phyloP scores from a whole-genome alignment of 495 filamentous ascomycete species.

The Elasticomyces elasticus region DNA sequence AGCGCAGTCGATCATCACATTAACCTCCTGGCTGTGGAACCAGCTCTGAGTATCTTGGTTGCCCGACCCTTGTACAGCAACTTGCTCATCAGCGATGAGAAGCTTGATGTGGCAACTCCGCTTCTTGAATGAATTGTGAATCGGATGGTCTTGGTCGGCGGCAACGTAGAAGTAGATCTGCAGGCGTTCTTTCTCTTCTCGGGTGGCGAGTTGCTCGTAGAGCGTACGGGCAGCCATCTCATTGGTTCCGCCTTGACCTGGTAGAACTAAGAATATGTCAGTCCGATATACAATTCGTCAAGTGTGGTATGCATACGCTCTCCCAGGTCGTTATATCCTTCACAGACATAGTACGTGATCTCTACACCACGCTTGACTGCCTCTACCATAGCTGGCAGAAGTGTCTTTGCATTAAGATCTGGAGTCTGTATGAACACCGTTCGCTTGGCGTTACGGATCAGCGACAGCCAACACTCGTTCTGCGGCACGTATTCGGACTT shows the following conservation, averaged over 20 bases:
- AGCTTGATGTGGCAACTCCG: slow-evolving; percentile 57
- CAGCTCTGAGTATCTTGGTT: slow-evolving; percentile 78
- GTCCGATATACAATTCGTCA: too few species aligned
- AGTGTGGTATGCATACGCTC: too few species aligned
- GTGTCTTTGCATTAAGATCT: slow-evolving; percentile 60
- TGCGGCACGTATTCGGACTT: slow-evolving; percentile 53
- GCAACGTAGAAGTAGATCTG: slow-evolving; percentile 58
- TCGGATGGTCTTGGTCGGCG: slow-evolving; percentile 58
- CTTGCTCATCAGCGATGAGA: slow-evolving; percentile 56
- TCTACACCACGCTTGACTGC: slow-evolving; percentile 57
- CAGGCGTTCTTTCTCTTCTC: slow-evolving; percentile 39
- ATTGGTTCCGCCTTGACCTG: slow-evolving; percentile 66
- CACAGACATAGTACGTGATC: slow-evolving; percentile 59
- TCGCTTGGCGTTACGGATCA: slow-evolving; percentile 50
- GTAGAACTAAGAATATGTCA: slow-evolving; percentile 66
- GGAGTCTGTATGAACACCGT: slow-evolving; percentile 66
- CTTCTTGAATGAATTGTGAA: slow-evolving; percentile 50
- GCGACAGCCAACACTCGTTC: slow-evolving; percentile 61
- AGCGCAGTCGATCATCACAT: slow-evolving; percentile 57
- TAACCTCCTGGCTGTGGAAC: slow-evolving; percentile 68
- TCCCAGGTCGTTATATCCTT: slow-evolving; percentile 53
- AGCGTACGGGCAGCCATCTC: slow-evolving; percentile 54
- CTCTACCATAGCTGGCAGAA: slow-evolving; percentile 49
- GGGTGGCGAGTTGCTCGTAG: slow-evolving; percentile 38
- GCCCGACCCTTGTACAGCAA: slow-evolving; percentile 64